phyloP scores from a whole-genome alignment of 2,329 filamentous ascomycete species.

The Colletotrichum sp. region DNA sequence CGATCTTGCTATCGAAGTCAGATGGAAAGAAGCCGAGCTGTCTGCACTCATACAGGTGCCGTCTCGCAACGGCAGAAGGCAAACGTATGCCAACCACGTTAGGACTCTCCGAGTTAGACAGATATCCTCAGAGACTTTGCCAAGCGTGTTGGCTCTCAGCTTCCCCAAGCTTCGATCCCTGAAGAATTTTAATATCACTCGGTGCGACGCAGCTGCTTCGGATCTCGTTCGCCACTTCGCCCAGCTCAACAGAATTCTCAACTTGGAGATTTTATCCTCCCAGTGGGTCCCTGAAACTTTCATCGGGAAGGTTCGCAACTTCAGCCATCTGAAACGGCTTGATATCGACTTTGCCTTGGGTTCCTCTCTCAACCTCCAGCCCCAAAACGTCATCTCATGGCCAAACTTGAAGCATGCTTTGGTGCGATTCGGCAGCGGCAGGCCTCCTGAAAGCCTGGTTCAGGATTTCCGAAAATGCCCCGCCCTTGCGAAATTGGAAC shows the following conservation, averaged over 20 bases:
- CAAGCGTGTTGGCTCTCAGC: background rate
- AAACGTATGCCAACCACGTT: background rate
- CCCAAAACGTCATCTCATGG: background rate
- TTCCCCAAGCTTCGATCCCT: background rate
- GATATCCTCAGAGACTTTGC: background rate
- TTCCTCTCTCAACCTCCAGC: background rate
- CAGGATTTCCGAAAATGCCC: background rate
- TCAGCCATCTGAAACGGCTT: background rate
- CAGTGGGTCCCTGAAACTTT: background rate
- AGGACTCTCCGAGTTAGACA: background rate
- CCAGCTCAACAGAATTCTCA: background rate
- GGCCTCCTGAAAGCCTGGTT: background rate
- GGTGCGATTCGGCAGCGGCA: background rate
- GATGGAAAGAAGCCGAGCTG: background rate
- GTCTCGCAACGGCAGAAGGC: background rate
- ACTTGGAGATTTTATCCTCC: background rate
- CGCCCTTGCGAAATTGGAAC: background rate
- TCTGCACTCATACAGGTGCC: background rate
- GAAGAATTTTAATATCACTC: background rate
- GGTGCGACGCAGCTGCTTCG: background rate
- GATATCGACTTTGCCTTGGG: background rate
- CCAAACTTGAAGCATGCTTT: background rate
- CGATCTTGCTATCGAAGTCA: background rate
- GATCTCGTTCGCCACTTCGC: background rate
- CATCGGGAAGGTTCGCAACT: background rate